These are phyloP conservation scores for Magnolia kwangsiensis DNA, from an alignment of 164 flowering plant species.

Conservation along the genomic window DNA sequence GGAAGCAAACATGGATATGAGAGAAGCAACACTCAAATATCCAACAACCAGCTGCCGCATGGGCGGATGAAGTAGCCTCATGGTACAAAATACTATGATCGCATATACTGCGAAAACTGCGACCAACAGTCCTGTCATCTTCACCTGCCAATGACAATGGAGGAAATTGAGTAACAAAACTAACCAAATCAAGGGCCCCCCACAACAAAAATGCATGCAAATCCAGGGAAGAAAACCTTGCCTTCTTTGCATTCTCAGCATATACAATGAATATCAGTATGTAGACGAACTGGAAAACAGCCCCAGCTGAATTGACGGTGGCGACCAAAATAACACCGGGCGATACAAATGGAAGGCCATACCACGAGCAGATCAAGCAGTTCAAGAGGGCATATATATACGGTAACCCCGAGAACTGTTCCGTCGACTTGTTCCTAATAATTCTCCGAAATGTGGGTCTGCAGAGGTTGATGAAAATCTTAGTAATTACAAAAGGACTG, in stretches of 20 bases:
- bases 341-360: conserved; percentile 56
- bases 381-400: conserved; percentile 78
- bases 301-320: conserved; percentile 73
- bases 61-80: conserved; percentile 31
- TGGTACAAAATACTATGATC: conserved; percentile 40
- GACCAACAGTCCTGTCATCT: conserved; percentile 46
- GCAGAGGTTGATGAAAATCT: conserved; percentile 13
- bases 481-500: neutral
- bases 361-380: conserved; percentile 72
- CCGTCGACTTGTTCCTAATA: conserved; percentile 63
- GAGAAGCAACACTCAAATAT: conserved; percentile 59
- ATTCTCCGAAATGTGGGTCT: conserved; percentile 85
- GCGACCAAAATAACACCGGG: conserved; percentile 53
- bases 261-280: conserved; percentile 40
- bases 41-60: conserved; percentile 58
- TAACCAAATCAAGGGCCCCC: neutral
- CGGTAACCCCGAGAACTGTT: conserved; percentile 83
- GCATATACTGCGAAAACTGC: conserved; percentile 44
- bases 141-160: conserved; percentile 37
- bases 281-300: conserved; percentile 58
- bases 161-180: neutral
- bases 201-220: conserved; percentile 1
- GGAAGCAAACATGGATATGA: conserved; percentile 82
- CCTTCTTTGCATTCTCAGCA: conserved; percentile 57
- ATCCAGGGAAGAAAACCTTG: conserved; percentile 6